Evolutionary conservation across 2,329 filamentous ascomycete species (phyloP).

Genomic region (Colletotrichum lini): DNA sequence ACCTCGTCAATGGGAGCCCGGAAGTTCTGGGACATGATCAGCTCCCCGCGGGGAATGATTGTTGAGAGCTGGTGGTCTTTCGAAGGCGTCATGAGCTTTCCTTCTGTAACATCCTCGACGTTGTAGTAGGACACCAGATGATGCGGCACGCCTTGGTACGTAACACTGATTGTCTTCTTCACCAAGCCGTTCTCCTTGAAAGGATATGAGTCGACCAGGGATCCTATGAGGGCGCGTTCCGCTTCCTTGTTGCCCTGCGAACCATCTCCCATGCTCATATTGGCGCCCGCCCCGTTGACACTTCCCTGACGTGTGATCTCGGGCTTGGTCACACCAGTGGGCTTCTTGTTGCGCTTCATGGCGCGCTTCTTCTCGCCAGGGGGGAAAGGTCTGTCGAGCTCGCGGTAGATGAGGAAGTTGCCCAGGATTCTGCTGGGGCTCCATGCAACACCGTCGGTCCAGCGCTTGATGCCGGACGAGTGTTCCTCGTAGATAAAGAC

Average conservation of each 20-base stretch:
- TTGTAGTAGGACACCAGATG: slow-evolving; percentile 93
- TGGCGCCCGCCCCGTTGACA: slow-evolving; percentile 18
- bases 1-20: slow-evolving; percentile 75
- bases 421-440: slow-evolving; percentile 88
- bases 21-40: slow-evolving; percentile 76
- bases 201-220: slow-evolving; percentile 88
- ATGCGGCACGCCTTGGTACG: slow-evolving; percentile 80
- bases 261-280: slow-evolving; percentile 29
- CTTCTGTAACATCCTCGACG: slow-evolving; percentile 80
- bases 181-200: slow-evolving; percentile 88
- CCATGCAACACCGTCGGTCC: slow-evolving; percentile 94
- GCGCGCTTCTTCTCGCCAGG: slow-evolving; percentile 89
- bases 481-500: slow-evolving; percentile 95
- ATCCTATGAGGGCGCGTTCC: slow-evolving; percentile 57
- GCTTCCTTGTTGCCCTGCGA: slow-evolving; percentile 37
- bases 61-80: slow-evolving; percentile 61
- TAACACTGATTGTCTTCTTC: slow-evolving; percentile 93
- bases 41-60: slow-evolving; percentile 69
- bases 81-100: slow-evolving; percentile 71
- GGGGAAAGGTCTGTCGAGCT: slow-evolving; percentile 83
- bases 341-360: slow-evolving; percentile 75
- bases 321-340: slow-evolving; percentile 53
- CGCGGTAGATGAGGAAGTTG: slow-evolving; percentile 89
- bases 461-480: slow-evolving; percentile 91
- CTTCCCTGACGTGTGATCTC: slow-evolving; percentile 46